phyloP scores from a whole-genome alignment of 441 rosid genomes.

The Populus hybrid region DNA sequence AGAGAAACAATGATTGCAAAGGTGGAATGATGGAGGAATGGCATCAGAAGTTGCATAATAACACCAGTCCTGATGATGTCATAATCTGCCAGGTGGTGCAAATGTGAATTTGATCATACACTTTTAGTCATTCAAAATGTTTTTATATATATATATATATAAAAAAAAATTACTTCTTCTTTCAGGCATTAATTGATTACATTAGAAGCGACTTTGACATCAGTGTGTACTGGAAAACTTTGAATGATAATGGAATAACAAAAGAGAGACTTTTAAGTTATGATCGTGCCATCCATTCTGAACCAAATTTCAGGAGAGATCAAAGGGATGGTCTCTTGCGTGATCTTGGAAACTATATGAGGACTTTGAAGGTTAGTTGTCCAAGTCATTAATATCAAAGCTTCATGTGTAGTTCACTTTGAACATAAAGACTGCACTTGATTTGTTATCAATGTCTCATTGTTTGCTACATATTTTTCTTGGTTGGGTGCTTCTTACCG shows the following conservation, averaged over 20 bases:
- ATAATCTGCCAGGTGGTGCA: constrained; percentile 88
- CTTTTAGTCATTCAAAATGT: constrained; percentile 10
- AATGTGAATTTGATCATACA: constrained; percentile 18
- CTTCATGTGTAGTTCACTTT: constrained; percentile 1
- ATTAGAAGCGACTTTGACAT: constrained; percentile 72
- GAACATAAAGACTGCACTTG: background rate
- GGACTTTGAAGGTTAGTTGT: constrained; percentile 84
- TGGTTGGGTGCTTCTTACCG: background rate
- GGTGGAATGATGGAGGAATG: constrained; percentile 99
- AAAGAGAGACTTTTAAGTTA: constrained; percentile 93
- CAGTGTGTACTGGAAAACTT: constrained; percentile 91
- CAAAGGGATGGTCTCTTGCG: constrained; percentile 86
- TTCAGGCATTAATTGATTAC: constrained; percentile 91
- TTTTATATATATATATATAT: constrained; percentile 14
- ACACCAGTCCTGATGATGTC: constrained; percentile 99
- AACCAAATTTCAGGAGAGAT: constrained; percentile 78
- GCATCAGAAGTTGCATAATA: constrained; percentile 99
- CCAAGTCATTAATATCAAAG: constrained; percentile 14
- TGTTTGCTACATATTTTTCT: background rate
- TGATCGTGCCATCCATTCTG: constrained; percentile 93
- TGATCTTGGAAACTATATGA: constrained; percentile 94
- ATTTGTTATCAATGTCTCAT: background rate
- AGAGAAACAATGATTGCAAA: constrained; percentile 95
- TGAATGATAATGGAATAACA: constrained; percentile 94
- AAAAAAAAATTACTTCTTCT: constrained; percentile 15